phyloP scores from a whole-genome alignment of 2,329 filamentous ascomycete species.

The Fusarium beomiforme region DNA sequence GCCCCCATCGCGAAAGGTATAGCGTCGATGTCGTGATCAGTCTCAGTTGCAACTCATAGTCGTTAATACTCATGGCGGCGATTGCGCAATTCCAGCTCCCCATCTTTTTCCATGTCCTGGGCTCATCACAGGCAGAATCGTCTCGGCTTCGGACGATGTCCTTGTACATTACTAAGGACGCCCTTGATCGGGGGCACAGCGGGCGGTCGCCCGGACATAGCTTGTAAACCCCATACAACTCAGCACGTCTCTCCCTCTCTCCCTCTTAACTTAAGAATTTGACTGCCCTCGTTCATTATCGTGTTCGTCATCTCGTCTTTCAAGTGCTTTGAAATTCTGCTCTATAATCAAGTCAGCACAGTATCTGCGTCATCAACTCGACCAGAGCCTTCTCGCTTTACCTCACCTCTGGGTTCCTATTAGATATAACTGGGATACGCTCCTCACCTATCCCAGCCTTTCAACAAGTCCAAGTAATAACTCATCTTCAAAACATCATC shows the following conservation, averaged over 20 bases:
- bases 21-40: slow-evolving; percentile 64
- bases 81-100: slow-evolving; percentile 51
- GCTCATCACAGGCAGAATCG: slow-evolving; percentile 35
- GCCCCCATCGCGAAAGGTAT: slow-evolving; percentile 57
- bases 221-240: slow-evolving; percentile 40
- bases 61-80: slow-evolving; percentile 46
- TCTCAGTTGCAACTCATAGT: slow-evolving; percentile 47
- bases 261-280: slow-evolving; percentile 41
- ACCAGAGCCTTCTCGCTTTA: slow-evolving; percentile 9
- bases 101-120: slow-evolving; percentile 39
- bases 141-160: slow-evolving; percentile 35
- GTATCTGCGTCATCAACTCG: slow-evolving; percentile 39
- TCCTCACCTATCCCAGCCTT: slow-evolving; percentile 17
- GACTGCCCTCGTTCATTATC: slow-evolving; percentile 34
- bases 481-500: slow-evolving; percentile 9
- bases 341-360: slow-evolving; percentile 38
- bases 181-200: slow-evolving; percentile 32
- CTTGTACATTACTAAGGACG: slow-evolving; percentile 42
- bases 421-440: slow-evolving; percentile 36
- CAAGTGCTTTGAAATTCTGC: slow-evolving; percentile 32
- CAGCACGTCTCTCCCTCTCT: slow-evolving; percentile 22
- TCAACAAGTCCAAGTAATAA: slow-evolving; percentile 38
- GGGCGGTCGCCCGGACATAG: slow-evolving; percentile 44
- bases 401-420: slow-evolving; percentile 12
- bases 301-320: slow-evolving; percentile 35